Percentiles rank a stretch among this genome's conserved stretches.
These are phyloP conservation scores for Gentiana dahurica DNA, from an alignment of 257 asterid genomes.

Conservation along the genomic window DNA sequence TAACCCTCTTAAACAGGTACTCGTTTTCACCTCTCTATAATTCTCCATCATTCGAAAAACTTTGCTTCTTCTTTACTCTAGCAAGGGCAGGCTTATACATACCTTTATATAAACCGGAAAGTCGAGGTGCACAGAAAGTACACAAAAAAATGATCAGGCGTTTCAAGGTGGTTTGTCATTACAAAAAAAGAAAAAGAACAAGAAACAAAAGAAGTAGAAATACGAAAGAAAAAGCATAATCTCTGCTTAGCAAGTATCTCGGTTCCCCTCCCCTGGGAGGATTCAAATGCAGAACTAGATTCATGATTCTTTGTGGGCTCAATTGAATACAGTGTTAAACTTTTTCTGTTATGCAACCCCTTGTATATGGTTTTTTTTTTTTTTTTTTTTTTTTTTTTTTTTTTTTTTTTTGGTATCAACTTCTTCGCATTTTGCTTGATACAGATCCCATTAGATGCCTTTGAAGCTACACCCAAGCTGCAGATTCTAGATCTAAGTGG, in stretches of 20 bases:
- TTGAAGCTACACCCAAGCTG: conserved; percentile 64
- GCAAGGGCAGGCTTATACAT: no score
- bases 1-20: conserved; percentile 72
- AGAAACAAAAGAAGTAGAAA: background rate
- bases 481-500: conserved; percentile 91
- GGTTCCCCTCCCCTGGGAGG: no score
- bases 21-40: conserved; percentile 1
- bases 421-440: background rate
- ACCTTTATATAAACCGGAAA: no score
- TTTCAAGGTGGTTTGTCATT: no score
- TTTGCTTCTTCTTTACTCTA: background rate
- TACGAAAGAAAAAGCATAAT: no score
- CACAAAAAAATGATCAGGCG: no score
- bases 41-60: background rate
- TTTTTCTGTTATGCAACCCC: background rate
- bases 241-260: no score
- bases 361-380: background rate
- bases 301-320: background rate
- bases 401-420: background rate
- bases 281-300: background rate
- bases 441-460: conserved; percentile 77
- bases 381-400: background rate
- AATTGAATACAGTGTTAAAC: background rate
- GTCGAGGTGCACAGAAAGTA: no score
- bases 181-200: background rate